Conservation (phyloP, 768 basidiomycete genomes). For the Naganishia antarctica region DNA sequence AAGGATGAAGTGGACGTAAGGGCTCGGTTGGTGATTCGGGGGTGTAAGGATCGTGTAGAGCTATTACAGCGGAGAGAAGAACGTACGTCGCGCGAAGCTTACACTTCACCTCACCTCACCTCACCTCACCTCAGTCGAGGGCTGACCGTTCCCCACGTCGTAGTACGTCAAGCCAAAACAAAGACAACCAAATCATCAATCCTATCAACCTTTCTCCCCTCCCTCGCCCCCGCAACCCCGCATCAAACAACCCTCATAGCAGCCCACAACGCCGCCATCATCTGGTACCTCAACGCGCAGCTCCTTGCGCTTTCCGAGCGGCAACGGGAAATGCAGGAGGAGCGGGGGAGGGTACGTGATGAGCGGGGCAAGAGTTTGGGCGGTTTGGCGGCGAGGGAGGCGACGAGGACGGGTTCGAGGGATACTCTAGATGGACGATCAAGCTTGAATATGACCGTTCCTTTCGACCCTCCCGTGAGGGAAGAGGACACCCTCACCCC, state of each 20-base stretch:
- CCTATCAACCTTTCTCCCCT: constrained; percentile 61
- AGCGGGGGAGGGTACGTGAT: constrained; percentile 77
- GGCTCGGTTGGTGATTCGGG: constrained; percentile 74
- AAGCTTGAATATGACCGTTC: no score
- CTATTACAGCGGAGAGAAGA: constrained; percentile 84
- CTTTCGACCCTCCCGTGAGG: no score
- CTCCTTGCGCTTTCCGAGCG: constrained; percentile 71
- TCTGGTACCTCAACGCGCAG: constrained; percentile 80
- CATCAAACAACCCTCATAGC: constrained; percentile 60
- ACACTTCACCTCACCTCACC: no score
- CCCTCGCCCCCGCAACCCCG: constrained; percentile 36
- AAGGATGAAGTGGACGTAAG: constrained; percentile 94
- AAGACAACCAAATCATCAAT: constrained; percentile 30
- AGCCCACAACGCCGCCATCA: constrained; percentile 88
- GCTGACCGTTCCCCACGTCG: background rate
- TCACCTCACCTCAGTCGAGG: background rate
- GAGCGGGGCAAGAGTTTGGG: constrained; percentile 80
- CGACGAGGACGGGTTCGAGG: no score
- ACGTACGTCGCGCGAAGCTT: constrained; percentile 60
- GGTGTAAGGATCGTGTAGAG: constrained; percentile 79
- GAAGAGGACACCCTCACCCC: no score
- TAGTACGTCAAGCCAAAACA: background rate
- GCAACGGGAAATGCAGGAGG: constrained; percentile 88
- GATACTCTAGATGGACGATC: no score
- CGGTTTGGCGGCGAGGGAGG: constrained; percentile 51